Percentiles rank a stretch among this genome's conserved stretches.
Evolutionary conservation across 164 flowering plant species (phyloP).

Genomic region (Akebia trifoliata): DNA sequence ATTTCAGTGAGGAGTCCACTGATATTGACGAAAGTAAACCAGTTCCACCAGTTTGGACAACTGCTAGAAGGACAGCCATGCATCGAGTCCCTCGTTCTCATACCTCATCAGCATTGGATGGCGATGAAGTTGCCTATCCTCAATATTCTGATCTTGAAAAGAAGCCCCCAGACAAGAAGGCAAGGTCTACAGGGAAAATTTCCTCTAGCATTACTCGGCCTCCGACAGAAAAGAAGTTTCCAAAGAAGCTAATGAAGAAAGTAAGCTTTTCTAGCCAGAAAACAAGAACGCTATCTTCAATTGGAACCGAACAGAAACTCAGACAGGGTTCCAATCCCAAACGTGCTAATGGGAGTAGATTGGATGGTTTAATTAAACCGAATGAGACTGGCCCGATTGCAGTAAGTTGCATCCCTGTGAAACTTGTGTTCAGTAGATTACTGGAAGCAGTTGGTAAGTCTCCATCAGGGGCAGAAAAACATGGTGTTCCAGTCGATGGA

Average conservation of each 20-base stretch:
- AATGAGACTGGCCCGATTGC: constrained; percentile 41
- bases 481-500: constrained; percentile 18
- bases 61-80: constrained; percentile 80
- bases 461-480: constrained; percentile 36
- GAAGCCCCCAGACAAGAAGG: constrained; percentile 25
- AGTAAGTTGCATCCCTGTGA: constrained; percentile 78
- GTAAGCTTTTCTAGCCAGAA: constrained; percentile 51
- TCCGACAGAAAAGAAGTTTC: constrained; percentile 27
- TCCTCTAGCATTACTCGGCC: constrained; percentile 23
- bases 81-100: constrained; percentile 63
- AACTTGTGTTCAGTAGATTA: constrained; percentile 81
- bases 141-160: constrained; percentile 34
- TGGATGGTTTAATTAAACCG: constrained; percentile 39
- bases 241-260: constrained; percentile 45
- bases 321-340: constrained; percentile 12
- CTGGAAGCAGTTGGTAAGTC: constrained; percentile 71
- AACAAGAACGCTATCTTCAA: constrained; percentile 74
- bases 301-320: constrained; percentile 41
- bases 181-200: constrained; percentile 17
- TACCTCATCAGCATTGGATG: constrained; percentile 36
- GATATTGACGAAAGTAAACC: constrained; percentile 29
- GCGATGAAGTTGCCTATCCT: constrained; percentile 30
- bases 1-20: constrained; percentile 21
- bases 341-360: constrained; percentile 15
- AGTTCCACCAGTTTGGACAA: constrained; percentile 67